A percentile compares a stretch with the other conserved stretches of the same genome.
Evolutionary conservation across 2,329 filamentous ascomycete genomes (phyloP).

Genomic region (Colletotrichum spinosum): DNA sequence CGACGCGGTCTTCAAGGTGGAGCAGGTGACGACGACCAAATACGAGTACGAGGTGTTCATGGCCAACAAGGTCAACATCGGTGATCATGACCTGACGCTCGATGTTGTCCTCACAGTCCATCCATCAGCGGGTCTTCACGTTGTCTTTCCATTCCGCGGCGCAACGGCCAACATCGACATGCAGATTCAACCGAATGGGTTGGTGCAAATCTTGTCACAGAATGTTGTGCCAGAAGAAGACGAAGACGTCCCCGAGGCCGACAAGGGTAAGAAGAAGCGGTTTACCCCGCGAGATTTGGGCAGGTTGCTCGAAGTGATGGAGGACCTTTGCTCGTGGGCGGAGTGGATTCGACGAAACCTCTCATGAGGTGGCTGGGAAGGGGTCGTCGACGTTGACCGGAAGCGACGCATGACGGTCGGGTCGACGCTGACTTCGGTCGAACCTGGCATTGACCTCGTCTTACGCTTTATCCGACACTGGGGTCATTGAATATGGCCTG

Average conservation of each 20-base stretch:
- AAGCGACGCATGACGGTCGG: no score
- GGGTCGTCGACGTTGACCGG: not conserved
- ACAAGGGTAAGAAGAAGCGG: slow-evolving; percentile 46
- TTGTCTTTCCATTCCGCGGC: slow-evolving; percentile 65
- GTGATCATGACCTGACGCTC: slow-evolving; percentile 46
- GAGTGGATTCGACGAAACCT: slow-evolving; percentile 60
- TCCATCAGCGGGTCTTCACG: slow-evolving; percentile 60
- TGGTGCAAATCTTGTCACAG: slow-evolving; percentile 68
- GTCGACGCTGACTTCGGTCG: no score
- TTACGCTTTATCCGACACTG: not conserved
- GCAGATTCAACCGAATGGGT: slow-evolving; percentile 69
- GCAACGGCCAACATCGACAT: slow-evolving; percentile 65
- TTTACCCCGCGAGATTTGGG: slow-evolving; percentile 57
- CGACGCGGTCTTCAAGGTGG: slow-evolving; percentile 31
- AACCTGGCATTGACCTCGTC: no score
- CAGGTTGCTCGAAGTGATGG: slow-evolving; percentile 59
- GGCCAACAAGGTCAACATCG: slow-evolving; percentile 23
- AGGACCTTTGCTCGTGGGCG: slow-evolving; percentile 65
- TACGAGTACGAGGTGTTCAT: slow-evolving; percentile 50
- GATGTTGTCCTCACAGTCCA: slow-evolving; percentile 66
- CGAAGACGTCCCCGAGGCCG: slow-evolving; percentile 33
- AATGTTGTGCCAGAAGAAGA: slow-evolving; percentile 57
- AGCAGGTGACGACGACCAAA: slow-evolving; percentile 46
- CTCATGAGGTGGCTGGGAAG: slow-evolving; percentile 1
- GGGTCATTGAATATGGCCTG: not conserved